Percentiles rank a stretch among this genome's conserved stretches.
These are phyloP conservation scores for Pseudozyma sp. DNA, from an alignment of 1,284 basidiomycete genomes.

Conservation along the genomic window DNA sequence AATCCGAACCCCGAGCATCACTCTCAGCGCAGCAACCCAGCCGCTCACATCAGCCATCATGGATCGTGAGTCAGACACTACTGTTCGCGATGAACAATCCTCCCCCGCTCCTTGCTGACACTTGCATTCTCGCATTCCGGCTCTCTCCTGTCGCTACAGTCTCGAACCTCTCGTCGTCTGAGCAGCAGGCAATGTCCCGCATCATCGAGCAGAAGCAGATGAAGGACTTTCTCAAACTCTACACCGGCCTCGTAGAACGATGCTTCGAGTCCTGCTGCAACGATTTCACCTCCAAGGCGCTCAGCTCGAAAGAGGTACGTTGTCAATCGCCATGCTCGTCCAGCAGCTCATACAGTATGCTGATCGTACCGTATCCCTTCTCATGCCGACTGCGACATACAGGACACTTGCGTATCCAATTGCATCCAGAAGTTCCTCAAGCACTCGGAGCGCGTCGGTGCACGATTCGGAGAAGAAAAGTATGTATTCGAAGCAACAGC, in stretches of 20 bases:
- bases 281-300: constrained; percentile 94
- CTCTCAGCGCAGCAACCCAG: constrained; percentile 6
- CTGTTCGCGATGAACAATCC: neutral
- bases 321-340: too few species aligned
- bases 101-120: neutral
- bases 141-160: constrained; percentile 33
- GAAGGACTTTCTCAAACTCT: constrained; percentile 97
- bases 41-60: constrained; percentile 24
- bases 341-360: neutral
- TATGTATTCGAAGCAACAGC: constrained; percentile 18
- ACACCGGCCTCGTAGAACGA: constrained; percentile 93
- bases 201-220: constrained; percentile 76
- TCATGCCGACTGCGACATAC: constrained; percentile 3
- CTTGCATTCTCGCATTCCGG: neutral
- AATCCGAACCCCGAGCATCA: neutral
- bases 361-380: neutral
- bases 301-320: constrained; percentile 89
- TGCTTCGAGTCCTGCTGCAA: constrained; percentile 96
- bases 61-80: constrained; percentile 41
- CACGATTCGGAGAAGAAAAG: constrained; percentile 76
- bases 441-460: constrained; percentile 92
- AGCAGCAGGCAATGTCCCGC: constrained; percentile 65
- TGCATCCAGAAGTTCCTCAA: constrained; percentile 94
- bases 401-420: constrained; percentile 75
- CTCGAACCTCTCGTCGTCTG: constrained; percentile 61